phyloP scores from a whole-genome alignment of 2,329 filamentous ascomycete species.

The Macroventuria anomochaeta region DNA sequence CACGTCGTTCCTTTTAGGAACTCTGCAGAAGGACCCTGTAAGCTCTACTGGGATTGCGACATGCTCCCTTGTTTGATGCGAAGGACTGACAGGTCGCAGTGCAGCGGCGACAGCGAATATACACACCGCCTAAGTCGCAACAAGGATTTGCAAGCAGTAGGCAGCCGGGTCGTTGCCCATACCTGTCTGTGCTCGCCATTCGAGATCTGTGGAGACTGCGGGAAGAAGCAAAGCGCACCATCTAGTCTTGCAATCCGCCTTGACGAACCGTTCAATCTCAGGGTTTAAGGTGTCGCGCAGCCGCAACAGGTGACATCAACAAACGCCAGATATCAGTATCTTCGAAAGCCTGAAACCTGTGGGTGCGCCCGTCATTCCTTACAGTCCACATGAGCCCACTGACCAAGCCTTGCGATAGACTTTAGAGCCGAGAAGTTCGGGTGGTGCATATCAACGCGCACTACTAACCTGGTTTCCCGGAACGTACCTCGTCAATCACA shows the following conservation, averaged over 20 bases:
- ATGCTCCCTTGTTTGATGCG: slow-evolving; percentile 34
- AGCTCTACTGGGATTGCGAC: slow-evolving; percentile 42
- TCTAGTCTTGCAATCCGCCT: slow-evolving; percentile 33
- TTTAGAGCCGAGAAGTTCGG: slow-evolving; percentile 20
- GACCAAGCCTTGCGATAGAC: slow-evolving; percentile 25
- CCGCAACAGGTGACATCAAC: slow-evolving; percentile 36
- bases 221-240: slow-evolving; percentile 48
- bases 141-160: slow-evolving; percentile 34
- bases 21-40: slow-evolving; percentile 47
- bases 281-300: slow-evolving; percentile 44
- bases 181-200: slow-evolving; percentile 46
- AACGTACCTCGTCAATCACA: slow-evolving; percentile 21
- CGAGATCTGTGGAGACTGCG: slow-evolving; percentile 47
- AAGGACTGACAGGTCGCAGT: slow-evolving; percentile 46
- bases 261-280: slow-evolving; percentile 40
- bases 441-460: slow-evolving; percentile 24
- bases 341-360: slow-evolving; percentile 17
- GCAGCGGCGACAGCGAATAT: slow-evolving; percentile 29
- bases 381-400: slow-evolving; percentile 15
- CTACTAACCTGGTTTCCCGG: slow-evolving; percentile 35
- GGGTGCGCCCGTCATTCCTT: slow-evolving; percentile 17
- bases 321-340: slow-evolving; percentile 19
- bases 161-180: slow-evolving; percentile 30
- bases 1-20: slow-evolving; percentile 43
- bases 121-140: slow-evolving; percentile 42